Conservation (phyloP, 306 rosid genomes). For the Ammopiptanthus mongolicus region DNA sequence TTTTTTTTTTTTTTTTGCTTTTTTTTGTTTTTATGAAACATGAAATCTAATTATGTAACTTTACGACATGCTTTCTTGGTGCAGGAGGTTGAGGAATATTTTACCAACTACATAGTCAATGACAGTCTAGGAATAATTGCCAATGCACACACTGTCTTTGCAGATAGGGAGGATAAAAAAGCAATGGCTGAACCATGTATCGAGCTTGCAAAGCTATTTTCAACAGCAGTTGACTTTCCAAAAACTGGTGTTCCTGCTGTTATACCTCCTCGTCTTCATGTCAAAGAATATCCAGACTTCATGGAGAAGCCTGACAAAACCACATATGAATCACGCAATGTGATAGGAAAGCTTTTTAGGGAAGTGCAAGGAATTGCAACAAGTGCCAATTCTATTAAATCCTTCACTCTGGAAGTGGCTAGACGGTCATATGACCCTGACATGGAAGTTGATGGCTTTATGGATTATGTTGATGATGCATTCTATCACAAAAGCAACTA, state of each 20-base stretch:
- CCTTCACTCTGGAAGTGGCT: conserved; percentile 52
- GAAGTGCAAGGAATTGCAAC: conserved; percentile 47
- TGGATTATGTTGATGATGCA: conserved; percentile 69
- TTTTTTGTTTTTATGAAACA: background rate
- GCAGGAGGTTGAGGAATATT: conserved; percentile 80
- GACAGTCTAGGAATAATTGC: conserved; percentile 78
- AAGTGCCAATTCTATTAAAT: conserved; percentile 1
- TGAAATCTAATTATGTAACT: background rate
- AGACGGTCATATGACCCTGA: conserved; percentile 48
- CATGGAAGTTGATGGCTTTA: conserved; percentile 69
- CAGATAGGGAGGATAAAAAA: conserved; percentile 36
- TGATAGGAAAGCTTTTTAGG: conserved; percentile 72
- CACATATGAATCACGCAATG: conserved; percentile 47
- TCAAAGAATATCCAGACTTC: conserved; percentile 74
- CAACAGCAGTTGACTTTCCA: conserved; percentile 81
- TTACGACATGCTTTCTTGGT: background rate
- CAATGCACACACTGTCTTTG: conserved; percentile 75
- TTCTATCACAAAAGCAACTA: conserved; percentile 49
- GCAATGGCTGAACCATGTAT: conserved; percentile 58
- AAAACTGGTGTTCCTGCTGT: conserved; percentile 80
- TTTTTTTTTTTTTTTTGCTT: no score
- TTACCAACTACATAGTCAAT: conserved; percentile 60
- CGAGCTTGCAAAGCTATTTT: conserved; percentile 58
- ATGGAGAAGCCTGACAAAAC: conserved; percentile 72
- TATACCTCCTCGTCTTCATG: conserved; percentile 45